Base-by-base conservation (phyloP, 208 protist genomes). In the Leishmania aethiopica region DNA sequence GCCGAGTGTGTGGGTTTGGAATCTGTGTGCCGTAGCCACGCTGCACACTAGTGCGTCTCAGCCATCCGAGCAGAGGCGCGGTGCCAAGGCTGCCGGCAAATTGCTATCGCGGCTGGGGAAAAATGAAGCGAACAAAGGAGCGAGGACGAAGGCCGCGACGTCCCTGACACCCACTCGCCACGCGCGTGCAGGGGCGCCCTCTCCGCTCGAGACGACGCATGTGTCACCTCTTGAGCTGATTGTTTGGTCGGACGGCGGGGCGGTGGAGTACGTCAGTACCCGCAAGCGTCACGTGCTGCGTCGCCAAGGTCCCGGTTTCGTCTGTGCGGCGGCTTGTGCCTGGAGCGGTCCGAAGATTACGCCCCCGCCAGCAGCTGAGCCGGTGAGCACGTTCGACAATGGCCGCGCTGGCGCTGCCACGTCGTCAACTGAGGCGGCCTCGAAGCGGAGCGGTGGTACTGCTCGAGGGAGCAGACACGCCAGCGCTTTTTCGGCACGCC, bases 171-270 rank as follows among this genome's bases (percentile, higher is more conserved):
- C 77, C 45, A 25, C 60, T 37, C 49, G 0, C 40, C n/a, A 1
- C 28, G 25, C 28, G 42, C 45, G 0, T 0, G 32, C 57, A 45
- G 40, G 74, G 28, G 2, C 15, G 19, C n/a, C 5, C 28, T 35
- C 25, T 5, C 35, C 3, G 15, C 28, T 73, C 10, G 37, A 8
- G 5, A 79, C 78, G 11, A 49, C 75, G 3, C 77, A 80, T 51
- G 47, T 62, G 25, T 82, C 82, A 0, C 77, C 82, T 15, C 53
- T 86, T 13, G 78, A 88, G 79, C 84, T 90, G 42, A 79, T 86
- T 22, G 84, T 86, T 35, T 88, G 87, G 84, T 87, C 80, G 3
- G 84, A 90, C 75, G 47, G 77, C 47, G 87, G 87, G 17, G 25
- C 49, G 1, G 82, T 90, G 22, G 62, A 66, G 55, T 90, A 88